These are phyloP conservation scores for Fomitopsis betulina DNA, from an alignment of 1,284 basidiomycete genomes.

Conservation along the genomic window DNA sequence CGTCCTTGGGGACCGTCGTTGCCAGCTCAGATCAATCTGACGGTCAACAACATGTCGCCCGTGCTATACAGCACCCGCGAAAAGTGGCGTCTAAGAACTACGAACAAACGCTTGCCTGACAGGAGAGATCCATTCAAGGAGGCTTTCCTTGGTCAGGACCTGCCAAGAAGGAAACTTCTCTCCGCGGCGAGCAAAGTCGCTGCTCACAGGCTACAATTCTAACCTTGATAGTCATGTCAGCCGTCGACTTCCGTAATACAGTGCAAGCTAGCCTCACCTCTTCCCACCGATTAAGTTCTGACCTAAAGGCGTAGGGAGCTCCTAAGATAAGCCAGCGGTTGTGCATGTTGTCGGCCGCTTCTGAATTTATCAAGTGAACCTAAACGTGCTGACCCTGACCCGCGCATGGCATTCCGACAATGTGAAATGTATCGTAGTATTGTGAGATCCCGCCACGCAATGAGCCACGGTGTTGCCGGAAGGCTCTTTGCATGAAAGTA, in stretches of 20 bases:
- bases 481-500: neutral
- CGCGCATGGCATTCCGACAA: too few relatives aligned
- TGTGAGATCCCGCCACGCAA: neutral
- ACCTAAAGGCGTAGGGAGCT: neutral
- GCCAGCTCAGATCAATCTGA: neutral
- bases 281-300: neutral
- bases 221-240: neutral
- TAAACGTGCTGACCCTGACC: too few relatives aligned
- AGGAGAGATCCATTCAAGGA: neutral
- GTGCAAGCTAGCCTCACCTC: neutral
- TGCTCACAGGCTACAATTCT: neutral
- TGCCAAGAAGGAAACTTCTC: slow-evolving; percentile 2
- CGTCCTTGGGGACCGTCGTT: neutral
- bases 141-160: neutral
- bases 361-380: too few relatives aligned
- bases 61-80: slow-evolving; percentile 1
- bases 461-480: neutral
- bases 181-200: neutral
- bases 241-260: neutral
- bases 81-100: neutral
- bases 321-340: neutral
- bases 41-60: neutral
- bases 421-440: too few relatives aligned
- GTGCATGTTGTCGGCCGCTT: neutral
- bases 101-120: slow-evolving; percentile 4